Conservation (phyloP, 352 stramenopile species). For the Detonula confervacea region DNA sequence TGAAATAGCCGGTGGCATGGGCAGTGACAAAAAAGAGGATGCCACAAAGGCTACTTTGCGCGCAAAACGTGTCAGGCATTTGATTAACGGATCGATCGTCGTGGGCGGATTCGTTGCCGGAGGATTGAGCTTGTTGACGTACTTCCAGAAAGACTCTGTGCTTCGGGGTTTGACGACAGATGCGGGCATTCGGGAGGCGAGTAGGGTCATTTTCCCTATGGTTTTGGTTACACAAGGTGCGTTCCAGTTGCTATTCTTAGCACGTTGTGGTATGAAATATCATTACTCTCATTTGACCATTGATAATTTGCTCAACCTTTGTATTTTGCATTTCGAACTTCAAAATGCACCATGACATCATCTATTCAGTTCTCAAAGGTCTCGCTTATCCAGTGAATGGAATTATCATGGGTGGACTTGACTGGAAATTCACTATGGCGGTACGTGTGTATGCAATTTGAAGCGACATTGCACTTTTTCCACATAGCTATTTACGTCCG, state of each 20-base stretch:
- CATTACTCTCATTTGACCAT: too few species aligned
- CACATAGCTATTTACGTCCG: too few species aligned
- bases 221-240: slow-evolving; percentile 83
- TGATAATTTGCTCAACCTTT: too few species aligned
- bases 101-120: slow-evolving; percentile 70
- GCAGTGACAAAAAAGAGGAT: slow-evolving; percentile 22
- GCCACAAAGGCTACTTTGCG: slow-evolving; percentile 33
- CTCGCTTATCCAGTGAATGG: slow-evolving; percentile 84
- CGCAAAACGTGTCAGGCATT: slow-evolving; percentile 62
- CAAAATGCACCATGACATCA: background rate
- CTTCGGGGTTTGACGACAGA: slow-evolving; percentile 83
- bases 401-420: slow-evolving; percentile 84
- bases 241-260: too few species aligned
- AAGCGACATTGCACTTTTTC: slow-evolving; percentile 38
- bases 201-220: slow-evolving; percentile 77
- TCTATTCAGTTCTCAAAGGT: slow-evolving; percentile 77
- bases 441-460: slow-evolving; percentile 35
- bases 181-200: slow-evolving; percentile 69
- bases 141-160: slow-evolving; percentile 71
- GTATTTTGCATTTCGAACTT: background rate
- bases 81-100: slow-evolving; percentile 75
- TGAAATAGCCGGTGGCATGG: slow-evolving; percentile 59
- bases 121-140: slow-evolving; percentile 76
- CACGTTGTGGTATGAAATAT: background rate
- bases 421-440: slow-evolving; percentile 84